Evolutionary conservation across 768 basidiomycete species (phyloP).

Genomic region (Daedaleopsis sinensis): DNA sequence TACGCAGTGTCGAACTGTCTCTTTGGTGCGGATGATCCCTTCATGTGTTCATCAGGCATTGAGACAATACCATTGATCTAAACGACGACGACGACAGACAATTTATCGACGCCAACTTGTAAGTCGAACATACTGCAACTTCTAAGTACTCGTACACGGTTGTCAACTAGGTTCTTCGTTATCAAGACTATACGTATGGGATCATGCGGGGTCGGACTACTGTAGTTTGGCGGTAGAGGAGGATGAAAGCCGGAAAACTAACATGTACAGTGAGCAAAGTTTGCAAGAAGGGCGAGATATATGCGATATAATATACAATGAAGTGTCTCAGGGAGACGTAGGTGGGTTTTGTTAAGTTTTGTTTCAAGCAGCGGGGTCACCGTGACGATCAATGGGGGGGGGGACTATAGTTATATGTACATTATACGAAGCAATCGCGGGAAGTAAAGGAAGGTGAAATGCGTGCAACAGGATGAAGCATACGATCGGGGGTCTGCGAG

Average conservation of each 20-base stretch:
- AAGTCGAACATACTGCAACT: too few relatives aligned
- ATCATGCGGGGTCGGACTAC: background rate
- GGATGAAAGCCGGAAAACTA: background rate
- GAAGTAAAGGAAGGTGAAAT: background rate
- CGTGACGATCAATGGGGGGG: background rate
- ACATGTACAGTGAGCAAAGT: background rate
- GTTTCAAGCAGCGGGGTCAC: too few relatives aligned
- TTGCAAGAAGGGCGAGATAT: background rate
- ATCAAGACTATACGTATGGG: background rate
- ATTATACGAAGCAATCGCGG: background rate
- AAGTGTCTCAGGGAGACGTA: background rate
- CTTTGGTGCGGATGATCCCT: too few relatives aligned
- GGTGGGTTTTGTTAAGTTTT: background rate
- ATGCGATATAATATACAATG: background rate
- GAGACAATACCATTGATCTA: background rate
- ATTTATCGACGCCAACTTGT: background rate
- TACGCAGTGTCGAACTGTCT: conserved; percentile 53
- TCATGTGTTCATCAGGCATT: background rate
- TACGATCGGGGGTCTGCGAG: too few relatives aligned
- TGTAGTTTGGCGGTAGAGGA: too few relatives aligned
- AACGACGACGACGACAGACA: background rate
- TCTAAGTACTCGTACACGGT: too few relatives aligned
- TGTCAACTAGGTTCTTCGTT: too few relatives aligned
- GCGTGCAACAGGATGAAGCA: too few relatives aligned
- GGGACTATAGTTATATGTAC: background rate